Evolutionary conservation across 805 yeast species (phyloP).

Genomic region (Wickerhamiella galacta): DNA sequence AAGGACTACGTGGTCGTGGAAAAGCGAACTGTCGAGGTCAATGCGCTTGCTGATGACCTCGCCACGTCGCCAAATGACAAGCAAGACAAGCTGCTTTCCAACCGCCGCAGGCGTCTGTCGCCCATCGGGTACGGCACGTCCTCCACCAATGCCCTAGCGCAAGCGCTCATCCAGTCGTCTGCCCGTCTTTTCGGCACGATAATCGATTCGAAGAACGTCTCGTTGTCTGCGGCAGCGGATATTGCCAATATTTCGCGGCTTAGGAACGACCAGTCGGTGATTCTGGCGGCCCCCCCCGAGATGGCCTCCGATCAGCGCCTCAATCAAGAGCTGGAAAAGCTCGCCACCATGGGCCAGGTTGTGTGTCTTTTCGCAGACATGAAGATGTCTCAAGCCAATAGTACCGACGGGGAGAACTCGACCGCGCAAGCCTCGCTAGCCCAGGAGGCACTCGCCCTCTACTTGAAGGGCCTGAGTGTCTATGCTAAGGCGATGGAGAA

Average conservation of each 20-base stretch:
- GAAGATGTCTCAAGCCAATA: constrained; percentile 64
- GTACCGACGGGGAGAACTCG: constrained; percentile 27
- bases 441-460: constrained; percentile 74
- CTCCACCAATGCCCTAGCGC: constrained; percentile 77
- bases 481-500: constrained; percentile 73
- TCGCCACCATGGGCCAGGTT: constrained; percentile 85
- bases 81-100: neutral
- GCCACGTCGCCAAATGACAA: constrained; percentile 25
- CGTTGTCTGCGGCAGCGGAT: neutral
- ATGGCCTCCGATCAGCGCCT: constrained; percentile 10
- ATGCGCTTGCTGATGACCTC: constrained; percentile 86
- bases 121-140: constrained; percentile 24
- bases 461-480: constrained; percentile 67
- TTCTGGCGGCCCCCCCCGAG: neutral
- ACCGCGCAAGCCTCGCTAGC: constrained; percentile 31
- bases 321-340: constrained; percentile 37
- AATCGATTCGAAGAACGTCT: constrained; percentile 7
- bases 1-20: constrained; percentile 83
- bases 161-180: constrained; percentile 76
- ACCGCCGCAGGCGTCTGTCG: constrained; percentile 15
- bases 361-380: constrained; percentile 79
- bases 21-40: constrained; percentile 86
- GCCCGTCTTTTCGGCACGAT: constrained; percentile 61
- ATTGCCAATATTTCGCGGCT: neutral
- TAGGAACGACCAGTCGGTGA: neutral